Conservation (phyloP, 1,139 yeast species). For the Tardiomyces blankii region DNA sequence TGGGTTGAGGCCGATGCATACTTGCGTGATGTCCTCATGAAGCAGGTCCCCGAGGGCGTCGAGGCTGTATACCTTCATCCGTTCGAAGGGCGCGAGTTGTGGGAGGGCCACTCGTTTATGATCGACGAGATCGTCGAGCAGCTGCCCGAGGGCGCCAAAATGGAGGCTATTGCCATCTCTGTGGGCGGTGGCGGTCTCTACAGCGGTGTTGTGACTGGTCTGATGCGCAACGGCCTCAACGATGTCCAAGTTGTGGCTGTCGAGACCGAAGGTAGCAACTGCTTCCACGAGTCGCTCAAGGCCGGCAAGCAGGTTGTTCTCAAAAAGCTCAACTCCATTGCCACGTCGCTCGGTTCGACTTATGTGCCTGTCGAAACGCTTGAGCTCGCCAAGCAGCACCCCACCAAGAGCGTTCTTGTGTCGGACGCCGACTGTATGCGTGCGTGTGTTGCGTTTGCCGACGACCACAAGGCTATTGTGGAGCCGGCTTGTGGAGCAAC, state of each 20-base stretch:
- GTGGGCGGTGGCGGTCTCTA: slow-evolving; percentile 72
- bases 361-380: slow-evolving; percentile 39
- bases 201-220: slow-evolving; percentile 50
- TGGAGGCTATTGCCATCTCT: slow-evolving; percentile 54
- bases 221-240: slow-evolving; percentile 31
- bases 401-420: slow-evolving; percentile 37
- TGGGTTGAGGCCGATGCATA: slow-evolving; percentile 60
- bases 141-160: slow-evolving; percentile 20
- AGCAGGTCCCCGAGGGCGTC: slow-evolving; percentile 13
- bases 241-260: slow-evolving; percentile 40
- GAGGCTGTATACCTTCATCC: slow-evolving; percentile 54
- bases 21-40: slow-evolving; percentile 32
- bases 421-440: slow-evolving; percentile 44
- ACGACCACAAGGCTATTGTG: slow-evolving; percentile 39
- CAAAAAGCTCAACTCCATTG: slow-evolving; percentile 40
- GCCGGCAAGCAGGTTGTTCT: slow-evolving; percentile 36
- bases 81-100: slow-evolving; percentile 47
- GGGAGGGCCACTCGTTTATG: slow-evolving; percentile 59
- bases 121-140: slow-evolving; percentile 46
- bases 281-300: slow-evolving; percentile 35
- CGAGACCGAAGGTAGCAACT: slow-evolving; percentile 54
- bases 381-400: slow-evolving; percentile 30
- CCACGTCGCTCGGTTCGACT: slow-evolving; percentile 52
- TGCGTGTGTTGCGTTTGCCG: slow-evolving; percentile 41
- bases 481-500: slow-evolving; percentile 79